Evolutionary conservation across 345 rosid genomes (phyloP).

Genomic region (Laguncularia racemosa): DNA sequence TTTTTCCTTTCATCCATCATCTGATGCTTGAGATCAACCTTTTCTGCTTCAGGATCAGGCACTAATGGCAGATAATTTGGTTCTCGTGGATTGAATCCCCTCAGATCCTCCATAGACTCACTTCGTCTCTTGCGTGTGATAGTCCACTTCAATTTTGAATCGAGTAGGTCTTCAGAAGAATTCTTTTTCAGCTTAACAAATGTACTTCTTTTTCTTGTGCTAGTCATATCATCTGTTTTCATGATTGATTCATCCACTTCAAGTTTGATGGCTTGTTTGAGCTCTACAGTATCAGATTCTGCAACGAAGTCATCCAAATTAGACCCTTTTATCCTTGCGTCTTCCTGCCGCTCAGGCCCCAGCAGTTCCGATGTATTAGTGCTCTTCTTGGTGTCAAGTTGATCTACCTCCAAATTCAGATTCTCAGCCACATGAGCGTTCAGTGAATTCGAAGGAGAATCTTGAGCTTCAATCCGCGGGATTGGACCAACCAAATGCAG

Average conservation of each 20-base stretch:
- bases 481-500: too few relatives aligned
- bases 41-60: constrained; percentile 53
- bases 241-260: constrained; percentile 13
- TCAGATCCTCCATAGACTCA: constrained; percentile 25
- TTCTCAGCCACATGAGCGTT: too few relatives aligned
- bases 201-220: constrained; percentile 2
- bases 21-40: constrained; percentile 75
- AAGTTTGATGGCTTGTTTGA: constrained; percentile 9
- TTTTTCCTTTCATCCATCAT: constrained; percentile 59
- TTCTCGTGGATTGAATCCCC: constrained; percentile 63
- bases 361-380: not conserved
- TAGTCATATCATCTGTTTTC: constrained; percentile 6
- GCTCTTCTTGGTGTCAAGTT: too few relatives aligned
- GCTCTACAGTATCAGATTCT: constrained; percentile 25
- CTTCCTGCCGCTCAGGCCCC: constrained; percentile 16
- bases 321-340: constrained; percentile 6
- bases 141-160: constrained; percentile 28
- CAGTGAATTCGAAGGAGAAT: too few relatives aligned
- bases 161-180: constrained; percentile 23
- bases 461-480: too few relatives aligned
- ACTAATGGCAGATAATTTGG: constrained; percentile 68
- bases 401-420: too few relatives aligned
- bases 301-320: constrained; percentile 10
- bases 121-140: constrained; percentile 23
- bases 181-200: constrained; percentile 14